Percentiles rank a stretch among this genome's conserved stretches.
phyloP scores from a whole-genome alignment of 805 yeast species.

The Ogataea henricii region DNA sequence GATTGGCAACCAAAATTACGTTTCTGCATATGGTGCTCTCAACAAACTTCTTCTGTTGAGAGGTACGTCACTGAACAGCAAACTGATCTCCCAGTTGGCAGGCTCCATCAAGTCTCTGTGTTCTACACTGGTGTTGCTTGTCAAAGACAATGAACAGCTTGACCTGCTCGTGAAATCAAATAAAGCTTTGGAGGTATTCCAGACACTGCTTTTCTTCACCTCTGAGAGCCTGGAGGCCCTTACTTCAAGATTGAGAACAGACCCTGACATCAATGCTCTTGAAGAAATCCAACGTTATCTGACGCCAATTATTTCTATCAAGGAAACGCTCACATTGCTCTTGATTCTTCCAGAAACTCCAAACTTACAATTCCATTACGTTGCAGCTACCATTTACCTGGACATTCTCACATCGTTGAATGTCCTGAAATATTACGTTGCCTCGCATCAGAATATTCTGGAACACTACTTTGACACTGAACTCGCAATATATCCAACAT shows the following conservation, averaged over 20 bases:
- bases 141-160: conserved; percentile 1
- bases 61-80: conserved; percentile 6
- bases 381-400: conserved; percentile 12
- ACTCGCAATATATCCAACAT: conserved; percentile 32
- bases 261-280: conserved; percentile 13
- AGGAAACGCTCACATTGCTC: conserved; percentile 11
- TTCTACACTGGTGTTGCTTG: conserved; percentile 3
- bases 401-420: conserved; percentile 29
- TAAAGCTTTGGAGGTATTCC: conserved; percentile 8
- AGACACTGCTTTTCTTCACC: conserved; percentile 13
- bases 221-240: conserved; percentile 18
- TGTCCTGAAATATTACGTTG: conserved; percentile 26
- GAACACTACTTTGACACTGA: conserved; percentile 36
- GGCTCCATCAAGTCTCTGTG: conserved; percentile 13
- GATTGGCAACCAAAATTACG: conserved; percentile 8
- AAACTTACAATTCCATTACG: conserved; percentile 11
- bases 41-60: conserved; percentile 15
- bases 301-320: conserved; percentile 13
- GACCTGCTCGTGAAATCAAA: conserved; percentile 5
- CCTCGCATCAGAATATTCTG: conserved; percentile 36
- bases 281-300: conserved; percentile 15
- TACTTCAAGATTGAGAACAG: conserved; percentile 14
- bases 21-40: conserved; percentile 7
- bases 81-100: conserved; percentile 6
- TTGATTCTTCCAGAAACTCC: background rate